Evolutionary conservation across 2,329 filamentous ascomycete species (phyloP).

Genomic region (Colletotrichum camelliae): DNA sequence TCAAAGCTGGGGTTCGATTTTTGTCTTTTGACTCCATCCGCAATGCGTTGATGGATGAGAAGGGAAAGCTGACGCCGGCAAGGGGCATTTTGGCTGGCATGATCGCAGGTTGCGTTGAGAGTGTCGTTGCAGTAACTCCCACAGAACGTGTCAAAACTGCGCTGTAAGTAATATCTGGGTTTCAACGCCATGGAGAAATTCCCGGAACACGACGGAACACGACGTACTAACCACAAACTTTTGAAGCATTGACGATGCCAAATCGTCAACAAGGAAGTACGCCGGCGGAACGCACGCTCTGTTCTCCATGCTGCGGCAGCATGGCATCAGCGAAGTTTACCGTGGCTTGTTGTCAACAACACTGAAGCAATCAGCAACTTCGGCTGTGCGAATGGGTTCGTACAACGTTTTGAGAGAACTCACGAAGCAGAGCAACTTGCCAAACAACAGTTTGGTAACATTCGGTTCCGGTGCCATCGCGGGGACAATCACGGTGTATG

Average conservation of each 20-base stretch:
- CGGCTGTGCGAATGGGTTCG: constrained; percentile 51
- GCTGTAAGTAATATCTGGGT: constrained; percentile 36
- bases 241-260: constrained; percentile 39
- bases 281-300: constrained; percentile 36
- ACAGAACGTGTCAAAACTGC: constrained; percentile 74
- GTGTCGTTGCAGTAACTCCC: constrained; percentile 69
- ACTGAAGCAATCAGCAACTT: constrained; percentile 52
- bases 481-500: constrained; percentile 63
- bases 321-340: constrained; percentile 48
- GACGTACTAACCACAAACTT: neutral
- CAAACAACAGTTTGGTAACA: constrained; percentile 42
- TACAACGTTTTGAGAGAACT: constrained; percentile 52
- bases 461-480: constrained; percentile 68
- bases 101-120: constrained; percentile 66
- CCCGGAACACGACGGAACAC: neutral
- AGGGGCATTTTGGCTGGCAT: constrained; percentile 69
- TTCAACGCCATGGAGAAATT: neutral
- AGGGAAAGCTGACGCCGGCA: constrained; percentile 59
- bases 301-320: constrained; percentile 37
- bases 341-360: constrained; percentile 50
- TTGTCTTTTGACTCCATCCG: constrained; percentile 71
- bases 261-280: constrained; percentile 31
- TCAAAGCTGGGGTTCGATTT: constrained; percentile 71
- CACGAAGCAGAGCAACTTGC: constrained; percentile 21
- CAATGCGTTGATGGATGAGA: constrained; percentile 58